Evolutionary conservation across 2,329 filamentous ascomycete species (phyloP).

Genomic region (Dothistroma septosporum): DNA sequence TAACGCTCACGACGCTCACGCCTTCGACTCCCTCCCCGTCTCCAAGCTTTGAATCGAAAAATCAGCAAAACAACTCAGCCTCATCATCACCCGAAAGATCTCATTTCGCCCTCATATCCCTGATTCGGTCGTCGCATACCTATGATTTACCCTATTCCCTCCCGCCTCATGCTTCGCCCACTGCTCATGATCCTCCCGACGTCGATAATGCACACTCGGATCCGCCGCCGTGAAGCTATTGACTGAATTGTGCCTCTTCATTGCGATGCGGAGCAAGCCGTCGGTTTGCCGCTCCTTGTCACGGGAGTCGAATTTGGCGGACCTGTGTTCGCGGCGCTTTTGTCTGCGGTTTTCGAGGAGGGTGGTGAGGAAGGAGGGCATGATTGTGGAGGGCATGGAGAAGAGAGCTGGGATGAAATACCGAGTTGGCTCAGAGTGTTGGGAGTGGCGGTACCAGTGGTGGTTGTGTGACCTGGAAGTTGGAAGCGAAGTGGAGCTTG

Average conservation of each 20-base stretch:
- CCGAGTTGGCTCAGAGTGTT: neutral
- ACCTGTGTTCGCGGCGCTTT: slow-evolving; percentile 1
- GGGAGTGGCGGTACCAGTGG: neutral
- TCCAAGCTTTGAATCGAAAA: too few relatives aligned
- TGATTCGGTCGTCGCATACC: too few relatives aligned
- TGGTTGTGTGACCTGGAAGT: neutral
- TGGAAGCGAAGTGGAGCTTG: neutral
- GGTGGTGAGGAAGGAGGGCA: neutral
- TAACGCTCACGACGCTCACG: too few relatives aligned
- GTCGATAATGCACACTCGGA: slow-evolving; percentile 17
- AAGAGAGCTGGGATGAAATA: neutral
- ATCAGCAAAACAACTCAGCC: too few relatives aligned
- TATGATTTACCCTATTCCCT: slow-evolving; percentile 1
- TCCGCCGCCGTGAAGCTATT: slow-evolving; percentile 23
- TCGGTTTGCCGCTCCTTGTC: slow-evolving; percentile 17
- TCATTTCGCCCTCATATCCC: too few relatives aligned
- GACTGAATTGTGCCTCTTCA: slow-evolving; percentile 12
- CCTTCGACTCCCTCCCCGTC: too few relatives aligned
- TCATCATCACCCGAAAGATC: too few relatives aligned
- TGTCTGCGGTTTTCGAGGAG: neutral
- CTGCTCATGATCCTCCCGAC: slow-evolving; percentile 11
- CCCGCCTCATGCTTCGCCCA: slow-evolving; percentile 9
- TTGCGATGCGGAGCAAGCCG: slow-evolving; percentile 17
- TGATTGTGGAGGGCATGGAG: neutral
- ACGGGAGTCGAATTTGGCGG: slow-evolving; percentile 8